phyloP scores from a whole-genome alignment of 352 stramenopile genomes.

The Phytopythium oedochilum region DNA sequence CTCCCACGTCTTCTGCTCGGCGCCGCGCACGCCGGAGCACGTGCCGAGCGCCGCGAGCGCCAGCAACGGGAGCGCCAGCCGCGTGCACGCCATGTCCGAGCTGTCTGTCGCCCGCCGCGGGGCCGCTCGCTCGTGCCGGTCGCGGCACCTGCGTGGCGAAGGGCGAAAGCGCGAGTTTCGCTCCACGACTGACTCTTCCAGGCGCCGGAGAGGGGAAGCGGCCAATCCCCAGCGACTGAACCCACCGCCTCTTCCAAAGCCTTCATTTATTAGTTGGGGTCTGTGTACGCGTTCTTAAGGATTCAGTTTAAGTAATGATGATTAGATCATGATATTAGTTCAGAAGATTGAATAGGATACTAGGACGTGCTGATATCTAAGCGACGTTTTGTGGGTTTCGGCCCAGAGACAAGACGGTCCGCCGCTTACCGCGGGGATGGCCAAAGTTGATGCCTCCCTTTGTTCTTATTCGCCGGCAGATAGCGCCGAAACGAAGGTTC shows the following conservation, averaged over 20 bases:
- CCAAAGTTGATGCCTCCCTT: too few relatives aligned
- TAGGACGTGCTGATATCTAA: not conserved
- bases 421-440: too few relatives aligned
- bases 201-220: not conserved
- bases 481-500: too few relatives aligned
- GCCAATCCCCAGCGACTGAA: not conserved
- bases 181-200: conserved; percentile 2
- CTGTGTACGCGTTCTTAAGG: too few relatives aligned
- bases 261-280: not conserved
- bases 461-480: too few relatives aligned
- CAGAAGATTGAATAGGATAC: too few relatives aligned
- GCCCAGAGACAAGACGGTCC: too few relatives aligned
- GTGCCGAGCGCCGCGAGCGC: not conserved
- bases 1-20: not conserved
- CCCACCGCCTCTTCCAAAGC: not conserved
- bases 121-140: too few relatives aligned
- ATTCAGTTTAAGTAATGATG: too few relatives aligned
- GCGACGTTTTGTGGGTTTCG: not conserved
- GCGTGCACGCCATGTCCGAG: not conserved
- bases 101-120: not conserved
- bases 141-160: not conserved
- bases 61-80: not conserved
- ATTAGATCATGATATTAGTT: too few relatives aligned
- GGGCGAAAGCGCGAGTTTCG: not conserved
- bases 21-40: not conserved